These are phyloP conservation scores for Penicillium manginii DNA, from an alignment of 495 filamentous ascomycete genomes.

Conservation along the genomic window DNA sequence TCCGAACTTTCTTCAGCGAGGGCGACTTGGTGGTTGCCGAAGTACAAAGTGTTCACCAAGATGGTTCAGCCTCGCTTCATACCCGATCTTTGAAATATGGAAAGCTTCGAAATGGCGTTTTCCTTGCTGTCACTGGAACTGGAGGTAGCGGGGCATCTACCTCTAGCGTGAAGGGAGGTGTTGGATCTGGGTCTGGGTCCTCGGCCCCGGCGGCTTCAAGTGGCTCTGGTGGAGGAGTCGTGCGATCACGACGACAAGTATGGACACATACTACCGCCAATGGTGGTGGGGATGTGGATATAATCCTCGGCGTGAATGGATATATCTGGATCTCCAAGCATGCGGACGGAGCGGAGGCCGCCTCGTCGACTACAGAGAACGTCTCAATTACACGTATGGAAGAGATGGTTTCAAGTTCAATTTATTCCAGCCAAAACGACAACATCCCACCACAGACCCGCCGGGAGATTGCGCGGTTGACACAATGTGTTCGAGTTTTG, in stretches of 20 bases:
- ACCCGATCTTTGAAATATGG: conserved; percentile 90
- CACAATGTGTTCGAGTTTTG: conserved; percentile 77
- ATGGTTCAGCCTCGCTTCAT: conserved; percentile 84
- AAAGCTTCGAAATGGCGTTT: conserved; percentile 90
- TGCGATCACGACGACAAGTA: conserved; percentile 78
- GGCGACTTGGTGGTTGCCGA: conserved; percentile 90
- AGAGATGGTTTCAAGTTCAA: conserved; percentile 70
- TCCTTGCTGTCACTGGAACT: conserved; percentile 76
- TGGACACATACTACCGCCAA: conserved; percentile 73
- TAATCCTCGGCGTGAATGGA: conserved; percentile 92
- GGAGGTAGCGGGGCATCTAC: conserved; percentile 66
- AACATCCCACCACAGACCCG: conserved; percentile 73
- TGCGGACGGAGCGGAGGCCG: conserved; percentile 54
- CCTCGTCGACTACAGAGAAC: conserved; percentile 49
- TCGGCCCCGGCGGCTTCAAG: conserved; percentile 26
- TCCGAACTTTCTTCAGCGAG: conserved; percentile 88
- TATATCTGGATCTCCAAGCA: conserved; percentile 93
- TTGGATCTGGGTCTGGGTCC: conserved; percentile 27
- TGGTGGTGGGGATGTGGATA: conserved; percentile 78
- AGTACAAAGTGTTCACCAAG: conserved; percentile 79
- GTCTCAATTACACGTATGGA: conserved; percentile 79
- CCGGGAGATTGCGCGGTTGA: conserved; percentile 82
- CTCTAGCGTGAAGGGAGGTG: conserved; percentile 37
- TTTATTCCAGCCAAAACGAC: conserved; percentile 93
- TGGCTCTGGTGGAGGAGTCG: conserved; percentile 63